These are phyloP conservation scores for Colletotrichum acutatum DNA, from an alignment of 2,329 filamentous ascomycete genomes.

Conservation along the genomic window DNA sequence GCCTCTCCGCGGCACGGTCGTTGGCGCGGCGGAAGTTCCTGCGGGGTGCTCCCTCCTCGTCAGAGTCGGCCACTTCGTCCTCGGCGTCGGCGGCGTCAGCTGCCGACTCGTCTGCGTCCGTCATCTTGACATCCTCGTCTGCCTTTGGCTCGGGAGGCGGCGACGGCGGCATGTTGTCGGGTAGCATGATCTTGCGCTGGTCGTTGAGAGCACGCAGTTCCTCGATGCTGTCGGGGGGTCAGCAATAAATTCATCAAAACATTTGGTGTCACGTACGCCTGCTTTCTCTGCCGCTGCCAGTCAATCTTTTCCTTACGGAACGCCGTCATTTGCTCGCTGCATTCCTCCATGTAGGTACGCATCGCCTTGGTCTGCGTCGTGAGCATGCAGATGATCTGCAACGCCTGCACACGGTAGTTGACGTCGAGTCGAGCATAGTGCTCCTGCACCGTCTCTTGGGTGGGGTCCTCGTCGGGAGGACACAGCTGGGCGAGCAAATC, in stretches of 20 bases:
- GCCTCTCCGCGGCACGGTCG: constrained; percentile 77
- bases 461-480: constrained; percentile 80
- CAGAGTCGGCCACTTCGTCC: constrained; percentile 73
- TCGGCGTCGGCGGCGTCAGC: constrained; percentile 63
- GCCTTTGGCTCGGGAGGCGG: constrained; percentile 63
- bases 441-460: constrained; percentile 75
- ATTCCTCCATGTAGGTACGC: constrained; percentile 89
- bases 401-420: constrained; percentile 81
- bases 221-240: constrained; percentile 65
- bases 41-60: constrained; percentile 70
- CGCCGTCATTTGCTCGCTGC: constrained; percentile 92
- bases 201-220: constrained; percentile 78
- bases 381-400: constrained; percentile 88
- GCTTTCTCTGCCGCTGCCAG: constrained; percentile 81
- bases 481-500: constrained; percentile 84
- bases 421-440: constrained; percentile 83
- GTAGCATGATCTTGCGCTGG: constrained; percentile 77
- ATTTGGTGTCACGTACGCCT: constrained; percentile 60
- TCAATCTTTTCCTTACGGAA: constrained; percentile 97
- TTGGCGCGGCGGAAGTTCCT: constrained; percentile 69
- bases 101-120: constrained; percentile 72
- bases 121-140: constrained; percentile 70
- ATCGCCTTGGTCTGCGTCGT: constrained; percentile 88
- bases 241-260: constrained; percentile 35
- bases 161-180: constrained; percentile 76